Percentiles rank a stretch among this genome's conserved stretches.
Conservation (phyloP, 352 stramenopile genomes). For the Blastocystis hominis region DNA sequence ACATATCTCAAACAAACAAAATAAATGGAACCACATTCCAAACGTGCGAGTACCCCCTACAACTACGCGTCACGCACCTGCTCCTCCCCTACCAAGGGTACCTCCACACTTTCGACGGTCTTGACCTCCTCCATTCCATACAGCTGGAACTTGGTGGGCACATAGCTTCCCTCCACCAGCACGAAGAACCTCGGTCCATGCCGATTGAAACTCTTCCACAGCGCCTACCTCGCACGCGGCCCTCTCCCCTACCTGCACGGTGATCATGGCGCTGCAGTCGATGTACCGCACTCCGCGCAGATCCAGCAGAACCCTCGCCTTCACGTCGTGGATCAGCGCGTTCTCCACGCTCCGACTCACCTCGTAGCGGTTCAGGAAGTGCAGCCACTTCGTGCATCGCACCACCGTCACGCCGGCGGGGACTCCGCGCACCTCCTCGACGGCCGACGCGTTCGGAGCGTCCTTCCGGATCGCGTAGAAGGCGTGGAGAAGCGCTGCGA, state of each 20-base stretch:
- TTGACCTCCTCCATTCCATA: neutral
- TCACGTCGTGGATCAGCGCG: neutral
- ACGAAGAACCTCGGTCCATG: neutral
- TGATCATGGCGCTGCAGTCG: neutral
- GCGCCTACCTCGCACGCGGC: neutral
- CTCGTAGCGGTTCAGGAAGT: neutral
- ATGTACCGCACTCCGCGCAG: neutral
- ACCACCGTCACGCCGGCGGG: neutral
- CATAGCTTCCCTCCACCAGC: neutral
- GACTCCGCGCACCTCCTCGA: neutral
- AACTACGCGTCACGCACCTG: neutral
- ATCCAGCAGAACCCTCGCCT: neutral
- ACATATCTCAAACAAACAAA: constrained; percentile 22
- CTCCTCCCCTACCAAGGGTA: neutral
- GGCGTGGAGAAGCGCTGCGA: neutral
- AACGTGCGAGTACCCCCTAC: neutral
- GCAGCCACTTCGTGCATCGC: neutral
- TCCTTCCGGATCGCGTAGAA: neutral
- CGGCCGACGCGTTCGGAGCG: neutral
- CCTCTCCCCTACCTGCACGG: neutral
- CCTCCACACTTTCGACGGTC: neutral
- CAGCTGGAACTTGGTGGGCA: neutral
- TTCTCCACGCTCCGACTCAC: neutral
- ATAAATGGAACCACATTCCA: neutral
- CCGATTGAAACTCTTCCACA: neutral